Evolutionary conservation across 306 rosid genomes (phyloP).

Genomic region (Senna tora): DNA sequence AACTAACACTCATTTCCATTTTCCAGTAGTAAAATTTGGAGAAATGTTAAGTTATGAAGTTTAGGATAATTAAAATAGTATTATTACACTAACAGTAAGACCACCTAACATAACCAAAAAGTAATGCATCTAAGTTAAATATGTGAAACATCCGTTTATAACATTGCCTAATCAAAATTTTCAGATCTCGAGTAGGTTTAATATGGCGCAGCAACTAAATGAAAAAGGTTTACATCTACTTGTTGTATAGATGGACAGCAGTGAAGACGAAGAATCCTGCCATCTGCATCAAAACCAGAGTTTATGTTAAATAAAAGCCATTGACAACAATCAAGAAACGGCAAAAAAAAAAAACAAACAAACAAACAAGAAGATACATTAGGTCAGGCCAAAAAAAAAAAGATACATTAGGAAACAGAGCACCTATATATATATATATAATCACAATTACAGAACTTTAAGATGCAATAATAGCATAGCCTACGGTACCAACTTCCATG

Average conservation of each 20-base stretch:
- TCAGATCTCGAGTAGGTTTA: conserved; percentile 42
- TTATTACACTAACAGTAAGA: not conserved
- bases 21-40: not conserved
- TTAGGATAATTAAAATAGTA: not conserved
- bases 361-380: no score
- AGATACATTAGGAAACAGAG: conserved; percentile 8
- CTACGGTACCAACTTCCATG: conserved; percentile 4
- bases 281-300: conserved; percentile 74
- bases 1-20: not conserved
- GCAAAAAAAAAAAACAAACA: no score
- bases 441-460: not conserved
- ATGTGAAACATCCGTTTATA: conserved; percentile 33
- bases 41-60: not conserved
- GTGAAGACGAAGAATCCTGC: conserved; percentile 86
- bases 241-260: conserved; percentile 76
- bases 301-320: conserved; percentile 15
- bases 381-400: no score
- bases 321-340: not conserved
- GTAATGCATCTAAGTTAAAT: conserved; percentile 31
- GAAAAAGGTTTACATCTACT: conserved; percentile 54
- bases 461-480: not conserved
- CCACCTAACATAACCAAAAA: not conserved
- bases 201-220: conserved; percentile 27
- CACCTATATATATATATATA: not conserved
- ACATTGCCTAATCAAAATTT: conserved; percentile 58